Evolutionary conservation across 106 monocot species (phyloP), one percentile per base, ranked within the genome.

Genomic region (Acanthochlamys bracteata): DNA sequence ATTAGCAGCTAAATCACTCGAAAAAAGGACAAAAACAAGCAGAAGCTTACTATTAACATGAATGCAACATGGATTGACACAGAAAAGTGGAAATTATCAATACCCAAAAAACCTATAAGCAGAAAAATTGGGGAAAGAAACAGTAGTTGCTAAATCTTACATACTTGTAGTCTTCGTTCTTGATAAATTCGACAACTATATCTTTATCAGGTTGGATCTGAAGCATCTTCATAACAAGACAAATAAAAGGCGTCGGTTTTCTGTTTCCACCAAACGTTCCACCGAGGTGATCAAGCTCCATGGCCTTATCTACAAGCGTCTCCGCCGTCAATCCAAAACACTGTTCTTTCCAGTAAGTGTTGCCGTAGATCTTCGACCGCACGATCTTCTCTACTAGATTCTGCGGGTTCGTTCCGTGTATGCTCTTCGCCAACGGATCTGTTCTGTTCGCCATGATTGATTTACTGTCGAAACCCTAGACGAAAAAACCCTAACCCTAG

Each of bases 131-230:
- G n/a, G n/a, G n/a, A n/a, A n/a, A n/a, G n/a, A n/a, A n/a, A n/a
- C n/a, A n/a, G n/a, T n/a, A n/a, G n/a, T n/a, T n/a, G n/a, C n/a
- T n/a, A n/a, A n/a, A n/a, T n/a, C n/a, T n/a, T 14, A 39, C 6
- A 13, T 75, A 95, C 95, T 96, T 96, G 78, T 96, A 91, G 19
- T 96, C 95, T 65, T 96, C 90, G 65, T 90, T 96, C 79, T 91
- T 96, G 68, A 96, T 96, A 61, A 96, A 96, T 72, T 96, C 95
- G 45, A 96, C 95, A 59, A 96, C 85, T 9, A 96, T 96, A 64
- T 96, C 95, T 80, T 96, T 96, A 53, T 91, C 95, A 24, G 95
- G 91, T 74, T 96, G 95, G 77, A 96, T 96, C 85, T 96, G 95
- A 54, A 96, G 88, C 95, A 96, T 96, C 82, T 96, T 96, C 71